Percentiles rank a stretch among this genome's conserved stretches.
phyloP scores from a whole-genome alignment of 208 protist genomes.

The Crithidia acanthocephali region DNA sequence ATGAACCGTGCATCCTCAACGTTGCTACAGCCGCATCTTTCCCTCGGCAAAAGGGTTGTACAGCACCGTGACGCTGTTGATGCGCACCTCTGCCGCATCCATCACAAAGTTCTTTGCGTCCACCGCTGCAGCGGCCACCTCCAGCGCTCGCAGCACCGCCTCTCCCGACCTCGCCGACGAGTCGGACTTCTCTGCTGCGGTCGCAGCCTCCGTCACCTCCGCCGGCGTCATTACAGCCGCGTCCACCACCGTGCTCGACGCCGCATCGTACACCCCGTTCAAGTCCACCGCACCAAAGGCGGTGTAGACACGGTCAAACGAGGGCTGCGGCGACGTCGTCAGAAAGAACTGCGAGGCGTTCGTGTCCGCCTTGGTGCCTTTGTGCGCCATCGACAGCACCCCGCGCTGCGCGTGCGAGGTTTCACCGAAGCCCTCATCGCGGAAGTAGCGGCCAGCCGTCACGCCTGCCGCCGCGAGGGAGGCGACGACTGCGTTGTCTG shows the following conservation, averaged over 20 bases:
- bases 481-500: neutral
- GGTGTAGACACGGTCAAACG: slow-evolving; percentile 93
- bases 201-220: neutral
- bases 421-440: slow-evolving; percentile 92
- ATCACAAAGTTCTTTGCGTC: slow-evolving; percentile 69
- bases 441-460: slow-evolving; percentile 57
- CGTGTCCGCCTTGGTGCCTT: slow-evolving; percentile 81
- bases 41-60: slow-evolving; percentile 90
- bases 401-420: slow-evolving; percentile 86
- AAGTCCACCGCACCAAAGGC: slow-evolving; percentile 94
- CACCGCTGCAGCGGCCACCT: slow-evolving; percentile 38
- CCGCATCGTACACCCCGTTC: slow-evolving; percentile 25
- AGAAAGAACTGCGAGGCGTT: slow-evolving; percentile 95
- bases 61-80: slow-evolving; percentile 59
- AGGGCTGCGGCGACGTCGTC: slow-evolving; percentile 50
- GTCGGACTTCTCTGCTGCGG: neutral
- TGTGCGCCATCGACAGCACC: slow-evolving; percentile 96
- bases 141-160: slow-evolving; percentile 54
- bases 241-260: slow-evolving; percentile 8
- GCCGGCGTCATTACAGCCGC: neutral
- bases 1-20: neutral
- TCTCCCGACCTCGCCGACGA: slow-evolving; percentile 44
- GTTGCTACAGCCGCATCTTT: slow-evolving; percentile 10
- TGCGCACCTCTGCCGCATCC: slow-evolving; percentile 41
- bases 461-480: slow-evolving; percentile 17